Evolutionary conservation across 2,329 filamentous ascomycete species (phyloP).

Genomic region (Akanthomyces muscarius): DNA sequence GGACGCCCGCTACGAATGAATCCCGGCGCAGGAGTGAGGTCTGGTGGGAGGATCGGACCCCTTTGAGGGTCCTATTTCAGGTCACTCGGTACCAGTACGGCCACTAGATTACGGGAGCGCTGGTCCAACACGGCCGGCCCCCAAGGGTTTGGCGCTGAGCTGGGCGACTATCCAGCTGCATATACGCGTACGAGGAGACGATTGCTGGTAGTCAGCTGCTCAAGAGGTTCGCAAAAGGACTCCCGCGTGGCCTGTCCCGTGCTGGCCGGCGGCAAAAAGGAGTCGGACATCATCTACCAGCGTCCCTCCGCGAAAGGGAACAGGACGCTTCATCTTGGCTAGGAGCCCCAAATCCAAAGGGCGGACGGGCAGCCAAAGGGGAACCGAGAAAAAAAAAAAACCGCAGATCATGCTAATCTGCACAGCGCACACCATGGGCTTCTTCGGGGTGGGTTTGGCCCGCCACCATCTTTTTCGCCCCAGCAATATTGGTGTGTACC

Average conservation of each 20-base stretch:
- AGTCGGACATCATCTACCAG: too few species aligned
- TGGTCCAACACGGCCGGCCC: not conserved
- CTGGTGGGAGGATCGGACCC: constrained; percentile 9
- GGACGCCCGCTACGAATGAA: constrained; percentile 2
- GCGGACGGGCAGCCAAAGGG: not conserved
- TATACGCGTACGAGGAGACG: too few species aligned
- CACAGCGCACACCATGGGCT: constrained; percentile 3
- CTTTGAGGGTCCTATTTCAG: not conserved
- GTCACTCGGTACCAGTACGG: not conserved
- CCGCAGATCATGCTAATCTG: constrained; percentile 12
- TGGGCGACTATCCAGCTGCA: not conserved
- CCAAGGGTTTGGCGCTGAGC: not conserved
- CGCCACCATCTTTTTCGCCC: constrained; percentile 4
- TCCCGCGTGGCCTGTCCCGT: too few species aligned
- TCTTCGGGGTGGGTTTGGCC: not conserved
- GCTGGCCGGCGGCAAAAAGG: too few species aligned
- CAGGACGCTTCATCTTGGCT: too few species aligned
- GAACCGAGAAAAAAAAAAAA: not conserved
- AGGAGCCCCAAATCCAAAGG: not conserved
- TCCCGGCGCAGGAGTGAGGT: constrained; percentile 10
- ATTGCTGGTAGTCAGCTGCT: too few species aligned
- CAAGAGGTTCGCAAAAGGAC: too few species aligned
- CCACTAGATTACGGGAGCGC: too few species aligned
- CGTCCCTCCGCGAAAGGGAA: too few species aligned
- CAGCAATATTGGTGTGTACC: constrained; percentile 4